These are phyloP conservation scores for Pistacia vera DNA, from an alignment of 345 rosid species.

Conservation along the genomic window DNA sequence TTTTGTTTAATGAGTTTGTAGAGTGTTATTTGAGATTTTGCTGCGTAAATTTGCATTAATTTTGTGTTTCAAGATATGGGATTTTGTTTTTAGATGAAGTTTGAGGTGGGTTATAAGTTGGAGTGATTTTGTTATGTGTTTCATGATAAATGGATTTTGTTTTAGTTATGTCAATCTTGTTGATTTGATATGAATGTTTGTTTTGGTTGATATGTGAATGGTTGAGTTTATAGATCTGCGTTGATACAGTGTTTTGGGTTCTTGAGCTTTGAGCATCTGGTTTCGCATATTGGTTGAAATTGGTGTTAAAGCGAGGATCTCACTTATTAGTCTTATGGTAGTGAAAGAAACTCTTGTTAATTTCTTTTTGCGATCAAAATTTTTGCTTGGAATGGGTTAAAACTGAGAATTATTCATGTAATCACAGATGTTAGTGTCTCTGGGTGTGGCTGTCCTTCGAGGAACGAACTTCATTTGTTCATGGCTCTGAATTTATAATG, in stretches of 20 bases:
- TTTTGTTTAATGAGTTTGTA: constrained; percentile 4
- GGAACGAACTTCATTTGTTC: no score
- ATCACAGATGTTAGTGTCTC: no score
- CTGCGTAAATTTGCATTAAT: constrained; percentile 2
- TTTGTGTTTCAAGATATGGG: constrained; percentile 13
- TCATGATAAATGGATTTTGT: constrained; percentile 17
- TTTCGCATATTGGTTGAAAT: constrained; percentile 14
- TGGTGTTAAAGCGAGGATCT: constrained; percentile 27
- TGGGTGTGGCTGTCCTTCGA: no score
- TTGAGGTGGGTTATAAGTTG: constrained; percentile 18
- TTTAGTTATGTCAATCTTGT: constrained; percentile 12
- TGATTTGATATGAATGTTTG: constrained; percentile 19
- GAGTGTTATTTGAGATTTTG: constrained; percentile 8
- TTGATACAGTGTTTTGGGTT: constrained; percentile 23
- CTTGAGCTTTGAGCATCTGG: constrained; percentile 18
- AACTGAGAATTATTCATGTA: background rate
- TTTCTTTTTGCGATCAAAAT: background rate
- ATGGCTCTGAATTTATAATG: no score
- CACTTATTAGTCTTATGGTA: constrained; percentile 1
- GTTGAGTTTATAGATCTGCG: constrained; percentile 35
- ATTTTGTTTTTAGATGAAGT: constrained; percentile 25
- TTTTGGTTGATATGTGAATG: constrained; percentile 19
- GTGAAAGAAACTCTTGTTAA: background rate
- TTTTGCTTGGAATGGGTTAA: background rate
- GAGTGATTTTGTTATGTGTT: constrained; percentile 1